Base-by-base conservation (phyloP, 805 yeast species). In the Ogataea trehaloabstinens region DNA sequence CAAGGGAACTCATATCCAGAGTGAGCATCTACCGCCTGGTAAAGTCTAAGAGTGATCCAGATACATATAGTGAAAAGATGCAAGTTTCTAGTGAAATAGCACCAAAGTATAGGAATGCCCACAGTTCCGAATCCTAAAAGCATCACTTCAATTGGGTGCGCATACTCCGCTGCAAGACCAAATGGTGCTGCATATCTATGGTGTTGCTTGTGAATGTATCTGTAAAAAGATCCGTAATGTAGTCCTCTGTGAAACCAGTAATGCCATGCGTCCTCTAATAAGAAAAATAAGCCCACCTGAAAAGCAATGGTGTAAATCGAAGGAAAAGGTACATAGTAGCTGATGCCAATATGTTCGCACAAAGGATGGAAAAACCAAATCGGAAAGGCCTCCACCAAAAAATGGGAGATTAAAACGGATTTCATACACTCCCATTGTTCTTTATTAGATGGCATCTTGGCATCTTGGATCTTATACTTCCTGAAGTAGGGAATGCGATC, bases 1-100 rank as follows among this genome's bases (percentile, higher is more conserved):
- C 95, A 82, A 47, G 99, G 98, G 79, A 91, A 91, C 62, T 91
- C 98, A 66, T 91, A 93, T 42, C 98, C 99, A 10, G 97, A 89
- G 66, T 91, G 99, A 19, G 97, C 84, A 63, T 91, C 99, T 42
- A 91, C 91, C 19, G 99, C 99, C 73, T 91, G 99, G 71, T 85
- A 82, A 53, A 91, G 76, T 66, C 98, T 80, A 54, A 87, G 67
- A 6, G 85, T 73, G 56, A 91, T 84, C 98, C 98, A 91, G 40
- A 79, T 49, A 57, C 87, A 81, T 43, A 90, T 77, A n/a, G 98
- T 91, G 69, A 86, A 82, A 55, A 93, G 68, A 61, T 91, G 99
- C 61, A 91, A 73, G 59, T 82, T 67, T 41, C 81, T 76, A 31
- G 93, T 80, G 60, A 84, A 67, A 61, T 77, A 76, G 48, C 88